Evolutionary conservation across 371 early-diverging fungal species (phyloP).

Genomic region (Coemansia linderi): DNA sequence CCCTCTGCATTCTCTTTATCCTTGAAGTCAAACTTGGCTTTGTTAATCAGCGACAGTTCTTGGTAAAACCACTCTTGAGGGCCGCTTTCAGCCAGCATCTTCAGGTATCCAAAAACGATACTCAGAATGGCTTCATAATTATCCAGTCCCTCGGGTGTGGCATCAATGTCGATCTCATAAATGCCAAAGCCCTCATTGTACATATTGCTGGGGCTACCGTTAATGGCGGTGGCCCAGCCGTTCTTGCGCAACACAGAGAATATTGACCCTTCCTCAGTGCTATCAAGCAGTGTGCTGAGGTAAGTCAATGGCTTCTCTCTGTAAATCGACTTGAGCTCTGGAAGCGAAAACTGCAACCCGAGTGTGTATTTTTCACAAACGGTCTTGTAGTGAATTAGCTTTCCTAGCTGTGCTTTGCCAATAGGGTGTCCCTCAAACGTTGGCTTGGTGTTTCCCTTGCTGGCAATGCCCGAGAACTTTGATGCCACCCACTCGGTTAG

Average conservation of each 20-base stretch:
- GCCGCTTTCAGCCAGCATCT: conserved; percentile 68
- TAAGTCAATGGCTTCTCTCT: conserved; percentile 65
- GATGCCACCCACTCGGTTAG: conserved; percentile 79
- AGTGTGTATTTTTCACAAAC: conserved; percentile 80
- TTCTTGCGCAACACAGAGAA: conserved; percentile 80
- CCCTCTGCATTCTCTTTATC: conserved; percentile 60
- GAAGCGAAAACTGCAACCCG: conserved; percentile 83
- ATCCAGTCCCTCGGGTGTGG: conserved; percentile 79
- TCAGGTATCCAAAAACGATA: conserved; percentile 77
- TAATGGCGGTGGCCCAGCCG: conserved; percentile 75
- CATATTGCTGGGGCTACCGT: background rate
- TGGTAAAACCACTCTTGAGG: conserved; percentile 75
- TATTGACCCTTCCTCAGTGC: conserved; percentile 84
- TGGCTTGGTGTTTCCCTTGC: conserved; percentile 74
- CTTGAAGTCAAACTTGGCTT: conserved; percentile 74
- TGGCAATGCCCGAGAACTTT: conserved; percentile 73
- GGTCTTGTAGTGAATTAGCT: conserved; percentile 75
- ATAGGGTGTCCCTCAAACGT: conserved; percentile 76
- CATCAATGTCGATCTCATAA: conserved; percentile 65
- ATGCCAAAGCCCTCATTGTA: background rate
- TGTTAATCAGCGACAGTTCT: conserved; percentile 68
- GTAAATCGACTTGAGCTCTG: conserved; percentile 60
- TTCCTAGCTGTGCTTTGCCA: conserved; percentile 71
- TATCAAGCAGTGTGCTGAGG: conserved; percentile 77
- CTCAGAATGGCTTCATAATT: conserved; percentile 73